Evolutionary conservation across 2,329 filamentous ascomycete genomes (phyloP), one percentile per base, ranked within the genome.

Genomic region (Arthrobotrys musiformis): DNA sequence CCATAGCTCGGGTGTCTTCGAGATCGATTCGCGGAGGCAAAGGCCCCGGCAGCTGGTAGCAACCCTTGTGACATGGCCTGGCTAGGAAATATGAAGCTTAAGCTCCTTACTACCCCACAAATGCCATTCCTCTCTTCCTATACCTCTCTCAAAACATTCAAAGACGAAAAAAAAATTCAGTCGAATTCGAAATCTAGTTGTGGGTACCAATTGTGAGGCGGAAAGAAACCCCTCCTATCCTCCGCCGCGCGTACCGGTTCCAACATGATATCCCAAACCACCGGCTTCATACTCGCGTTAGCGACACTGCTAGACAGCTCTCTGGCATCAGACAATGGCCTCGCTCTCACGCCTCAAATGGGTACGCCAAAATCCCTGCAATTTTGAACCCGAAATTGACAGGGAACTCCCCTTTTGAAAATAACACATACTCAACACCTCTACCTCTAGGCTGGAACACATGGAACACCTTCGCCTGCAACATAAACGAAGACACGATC

Each of bases 381-480:
- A 42, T 42, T 42, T n/a, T 15, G 9, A 11, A 40, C 15, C 40
- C 15, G 4, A 5, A 22, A 24, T 22, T 30, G 19, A n/a, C n/a
- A n/a, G n/a, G n/a, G n/a, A n/a, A n/a, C n/a, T 15, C 13, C n/a
- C 8, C 24, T 24, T 7, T 24, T 7, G n/a, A 70, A 70, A 66
- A 77, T 76, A 66, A 70, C 72, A 76, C 72, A 56, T 7, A 35
- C 33, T 67, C 66, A 77, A 77, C 73, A 61, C 73, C 1, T 19
- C n/a, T n/a, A n/a, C n/a, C 7, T 7, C 9, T 50, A 77, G 86
- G 86, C 5, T 87, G 85, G 85, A 87, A 86, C 78, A 85, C 85
- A 5, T 88, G 86, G 86, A 89, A 89, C 80, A 85, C 85, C 11
- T 87, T 86, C 78, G 82, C 82, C 28, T 88, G 87, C 81, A 82